Evolutionary conservation across 2,329 filamentous ascomycete genomes (phyloP).

Genomic region (Pseudocercospora musae): DNA sequence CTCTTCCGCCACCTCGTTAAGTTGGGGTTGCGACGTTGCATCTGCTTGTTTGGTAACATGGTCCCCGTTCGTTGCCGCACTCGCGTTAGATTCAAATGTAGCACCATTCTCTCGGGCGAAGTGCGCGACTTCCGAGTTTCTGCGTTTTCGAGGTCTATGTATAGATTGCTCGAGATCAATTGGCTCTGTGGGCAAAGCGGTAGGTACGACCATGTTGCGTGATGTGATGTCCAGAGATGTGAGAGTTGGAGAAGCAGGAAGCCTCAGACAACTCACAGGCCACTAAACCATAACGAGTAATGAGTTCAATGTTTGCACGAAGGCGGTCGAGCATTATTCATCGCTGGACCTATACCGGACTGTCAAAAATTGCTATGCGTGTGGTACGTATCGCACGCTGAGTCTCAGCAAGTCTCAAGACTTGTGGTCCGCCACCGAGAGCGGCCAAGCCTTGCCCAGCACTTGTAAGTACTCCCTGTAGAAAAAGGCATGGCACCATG

Average conservation of each 20-base stretch:
- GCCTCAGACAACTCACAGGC: not conserved
- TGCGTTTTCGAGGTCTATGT: not conserved
- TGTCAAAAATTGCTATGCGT: too few relatives aligned
- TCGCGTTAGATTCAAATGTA: not conserved
- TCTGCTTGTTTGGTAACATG: slow-evolving; percentile 7
- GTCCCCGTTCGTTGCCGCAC: slow-evolving; percentile 7
- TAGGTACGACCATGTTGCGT: slow-evolving; percentile 18
- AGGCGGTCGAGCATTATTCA: not conserved
- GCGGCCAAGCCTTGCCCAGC: not conserved
- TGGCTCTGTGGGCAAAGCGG: slow-evolving; percentile 17
- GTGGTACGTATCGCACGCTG: too few relatives aligned
- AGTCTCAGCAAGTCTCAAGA: not conserved
- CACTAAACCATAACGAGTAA: not conserved
- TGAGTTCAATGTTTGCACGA: not conserved
- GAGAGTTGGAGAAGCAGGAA: not conserved
- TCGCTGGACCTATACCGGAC: too few relatives aligned
- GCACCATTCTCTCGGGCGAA: not conserved
- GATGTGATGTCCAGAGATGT: not conserved
- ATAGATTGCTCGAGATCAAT: slow-evolving; percentile 9
- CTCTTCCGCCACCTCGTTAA: slow-evolving; percentile 1
- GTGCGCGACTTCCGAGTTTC: not conserved
- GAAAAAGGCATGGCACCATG: not conserved
- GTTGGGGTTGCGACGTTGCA: not conserved
- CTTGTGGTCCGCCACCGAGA: not conserved
- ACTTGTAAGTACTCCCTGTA: not conserved